Evolutionary conservation across 495 filamentous ascomycete species (phyloP), one percentile per base, ranked within the genome.

Genomic region (Tuber indicum): DNA sequence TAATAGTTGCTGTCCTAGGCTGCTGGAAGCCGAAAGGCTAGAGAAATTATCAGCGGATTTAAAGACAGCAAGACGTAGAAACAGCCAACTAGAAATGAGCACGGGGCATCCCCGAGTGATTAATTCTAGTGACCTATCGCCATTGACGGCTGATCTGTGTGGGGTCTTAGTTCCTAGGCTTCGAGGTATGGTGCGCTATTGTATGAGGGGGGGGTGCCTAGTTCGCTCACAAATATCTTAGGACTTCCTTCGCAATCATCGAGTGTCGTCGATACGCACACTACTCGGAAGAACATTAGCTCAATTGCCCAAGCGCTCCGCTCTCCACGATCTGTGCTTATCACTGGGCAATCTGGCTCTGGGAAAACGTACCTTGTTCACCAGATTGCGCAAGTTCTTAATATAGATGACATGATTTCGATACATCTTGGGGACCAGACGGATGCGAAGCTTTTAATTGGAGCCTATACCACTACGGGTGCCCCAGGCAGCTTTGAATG

Each of bases 401-500:
- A 91, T 77, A 87, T 91, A 10, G 86, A 88, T 41, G 89, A 89
- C 62, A 91, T 98, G 89, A 90, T 98, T 47, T 97, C 94, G 14
- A 87, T 99, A 47, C 94, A 98, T 83, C 87, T 99, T 44, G 98
- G 98, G 81, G 96, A 98, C 84, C 96, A 99, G 84, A 97, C 92
- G 0, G 96, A 99, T 86, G 94, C 94, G 0, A 99, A 98, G 82
- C 91, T 96, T 84, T 89, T 99, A 58, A 88, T 98, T 79, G 96
- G 96, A 21, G 89, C 97, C 86, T 98, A 99, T 84, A 91, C 94
- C 12, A 94, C 93, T n/a, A 91, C 91, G 23, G 86, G 88, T 42
- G 92, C 91, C 70, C 93, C 93, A 10, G 96, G 94, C 0, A 92
- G 93, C 4, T 98, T 98, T 81, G 88, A 87, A 43, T 99, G 96